Percentiles rank a stretch among this genome's conserved stretches.
These are phyloP conservation scores for Protomyces lactucae-debilis DNA, from an alignment of 1,139 yeast species.

Conservation along the genomic window DNA sequence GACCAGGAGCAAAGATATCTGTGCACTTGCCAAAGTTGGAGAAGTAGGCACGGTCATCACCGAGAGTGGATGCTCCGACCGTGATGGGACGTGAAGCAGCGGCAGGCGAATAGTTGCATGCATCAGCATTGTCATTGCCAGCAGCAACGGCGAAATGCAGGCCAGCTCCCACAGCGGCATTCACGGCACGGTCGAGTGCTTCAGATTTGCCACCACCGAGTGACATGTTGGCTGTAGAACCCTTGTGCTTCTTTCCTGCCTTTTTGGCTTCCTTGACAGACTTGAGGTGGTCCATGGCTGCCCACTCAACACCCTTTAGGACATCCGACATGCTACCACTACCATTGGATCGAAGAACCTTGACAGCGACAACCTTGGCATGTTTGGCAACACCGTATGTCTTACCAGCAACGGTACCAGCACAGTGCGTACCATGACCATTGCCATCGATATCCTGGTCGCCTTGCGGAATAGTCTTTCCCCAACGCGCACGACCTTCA, in stretches of 20 bases:
- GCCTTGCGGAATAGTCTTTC: conserved; percentile 78
- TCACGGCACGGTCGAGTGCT: conserved; percentile 51
- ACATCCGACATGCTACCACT: conserved; percentile 50
- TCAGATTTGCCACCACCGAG: conserved; percentile 58
- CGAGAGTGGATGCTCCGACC: conserved; percentile 53
- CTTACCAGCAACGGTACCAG: conserved; percentile 60
- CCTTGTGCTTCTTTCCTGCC: conserved; percentile 41
- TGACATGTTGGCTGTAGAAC: conserved; percentile 58
- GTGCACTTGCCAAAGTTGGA: conserved; percentile 65
- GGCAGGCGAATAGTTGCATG: conserved; percentile 61
- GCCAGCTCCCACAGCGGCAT: conserved; percentile 57
- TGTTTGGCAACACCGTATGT: conserved; percentile 62
- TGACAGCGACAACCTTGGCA: conserved; percentile 56
- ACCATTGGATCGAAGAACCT: conserved; percentile 51
- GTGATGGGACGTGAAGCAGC: conserved; percentile 56
- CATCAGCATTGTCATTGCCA: conserved; percentile 61
- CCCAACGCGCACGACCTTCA: conserved; percentile 92
- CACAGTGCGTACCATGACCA: conserved; percentile 72
- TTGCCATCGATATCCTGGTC: conserved; percentile 84
- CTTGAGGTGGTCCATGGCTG: conserved; percentile 42
- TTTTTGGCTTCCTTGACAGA: conserved; percentile 39
- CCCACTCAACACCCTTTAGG: conserved; percentile 47
- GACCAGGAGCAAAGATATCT: conserved; percentile 61
- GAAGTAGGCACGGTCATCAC: conserved; percentile 54
- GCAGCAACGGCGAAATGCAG: conserved; percentile 63